Conservation (phyloP, 2,329 filamentous ascomycete species). For the Penicillium sp. region DNA sequence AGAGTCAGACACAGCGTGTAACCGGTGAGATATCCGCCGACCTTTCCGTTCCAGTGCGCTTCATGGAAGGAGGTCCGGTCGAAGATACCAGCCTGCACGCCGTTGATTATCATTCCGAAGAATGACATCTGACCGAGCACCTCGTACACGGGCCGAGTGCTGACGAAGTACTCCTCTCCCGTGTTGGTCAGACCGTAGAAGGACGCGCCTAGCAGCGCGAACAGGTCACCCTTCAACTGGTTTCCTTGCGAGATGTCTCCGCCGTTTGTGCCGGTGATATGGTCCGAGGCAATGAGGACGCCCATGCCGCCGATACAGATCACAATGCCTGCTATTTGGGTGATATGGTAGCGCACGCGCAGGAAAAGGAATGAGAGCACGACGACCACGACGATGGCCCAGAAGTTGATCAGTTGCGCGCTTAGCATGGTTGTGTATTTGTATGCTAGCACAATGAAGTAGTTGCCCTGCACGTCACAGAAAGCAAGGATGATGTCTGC, state of each 20-base stretch:
- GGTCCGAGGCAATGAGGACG: slow-evolving; percentile 80
- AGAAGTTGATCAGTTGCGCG: slow-evolving; percentile 96
- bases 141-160: slow-evolving; percentile 82
- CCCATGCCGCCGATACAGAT: slow-evolving; percentile 90
- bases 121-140: slow-evolving; percentile 88
- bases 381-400: slow-evolving; percentile 93
- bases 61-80: slow-evolving; percentile 70
- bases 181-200: slow-evolving; percentile 91
- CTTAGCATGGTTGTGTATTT: slow-evolving; percentile 87
- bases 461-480: slow-evolving; percentile 94
- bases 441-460: slow-evolving; percentile 95
- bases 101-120: slow-evolving; percentile 88
- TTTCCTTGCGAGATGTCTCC: slow-evolving; percentile 59
- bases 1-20: slow-evolving; percentile 80
- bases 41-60: slow-evolving; percentile 64
- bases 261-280: slow-evolving; percentile 72
- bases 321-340: slow-evolving; percentile 83
- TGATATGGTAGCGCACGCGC: slow-evolving; percentile 81
- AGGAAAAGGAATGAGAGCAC: slow-evolving; percentile 78
- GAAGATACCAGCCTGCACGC: slow-evolving; percentile 86
- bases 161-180: slow-evolving; percentile 91
- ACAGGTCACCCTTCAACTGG: slow-evolving; percentile 86
- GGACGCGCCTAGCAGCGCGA: slow-evolving; percentile 82
- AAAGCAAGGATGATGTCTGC: slow-evolving; percentile 81
- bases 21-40: slow-evolving; percentile 81